A percentile compares a stretch with the other conserved stretches of the same genome.
phyloP scores from a whole-genome alignment of 306 rosid genomes.

The Dalbergia cochinchinensis region DNA sequence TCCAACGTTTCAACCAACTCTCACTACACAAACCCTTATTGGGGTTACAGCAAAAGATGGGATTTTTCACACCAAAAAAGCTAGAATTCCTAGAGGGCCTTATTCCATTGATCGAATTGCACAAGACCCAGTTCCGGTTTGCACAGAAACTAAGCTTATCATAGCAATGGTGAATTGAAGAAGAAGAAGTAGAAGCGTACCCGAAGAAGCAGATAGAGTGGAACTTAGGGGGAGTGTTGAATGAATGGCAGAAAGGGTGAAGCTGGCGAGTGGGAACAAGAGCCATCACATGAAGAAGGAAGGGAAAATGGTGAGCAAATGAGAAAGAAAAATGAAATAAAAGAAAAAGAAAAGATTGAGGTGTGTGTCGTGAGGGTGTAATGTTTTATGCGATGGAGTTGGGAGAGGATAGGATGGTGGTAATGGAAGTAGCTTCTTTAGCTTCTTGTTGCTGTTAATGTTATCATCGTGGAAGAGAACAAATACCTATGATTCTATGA shows the following conservation, averaged over 20 bases:
- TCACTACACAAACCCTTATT: slow-evolving; percentile 43
- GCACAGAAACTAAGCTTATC: slow-evolving; percentile 43
- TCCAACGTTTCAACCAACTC: slow-evolving; percentile 82
- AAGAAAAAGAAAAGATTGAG: background rate
- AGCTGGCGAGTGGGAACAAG: slow-evolving; percentile 74
- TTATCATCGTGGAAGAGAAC: background rate
- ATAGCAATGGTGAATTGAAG: slow-evolving; percentile 43
- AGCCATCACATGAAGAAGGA: slow-evolving; percentile 57
- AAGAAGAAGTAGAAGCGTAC: slow-evolving; percentile 44
- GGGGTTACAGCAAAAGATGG: slow-evolving; percentile 37
- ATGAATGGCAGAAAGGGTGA: slow-evolving; percentile 76
- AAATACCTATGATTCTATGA: background rate
- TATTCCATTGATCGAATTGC: slow-evolving; percentile 39
- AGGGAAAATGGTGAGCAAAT: background rate
- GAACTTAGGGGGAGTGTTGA: slow-evolving; percentile 64
- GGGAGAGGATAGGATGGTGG: too few relatives aligned
- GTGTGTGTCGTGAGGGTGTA: too few relatives aligned
- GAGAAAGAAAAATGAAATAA: background rate
- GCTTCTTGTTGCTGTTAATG: background rate
- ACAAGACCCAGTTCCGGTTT: slow-evolving; percentile 30
- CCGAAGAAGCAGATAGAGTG: slow-evolving; percentile 60
- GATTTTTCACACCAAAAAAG: slow-evolving; percentile 38
- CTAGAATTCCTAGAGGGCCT: slow-evolving; percentile 47
- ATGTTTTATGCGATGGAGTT: too few relatives aligned
- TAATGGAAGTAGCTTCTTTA: background rate